These are phyloP conservation scores for Prunus kanzakura DNA, from an alignment of 306 rosid species.

Conservation along the genomic window DNA sequence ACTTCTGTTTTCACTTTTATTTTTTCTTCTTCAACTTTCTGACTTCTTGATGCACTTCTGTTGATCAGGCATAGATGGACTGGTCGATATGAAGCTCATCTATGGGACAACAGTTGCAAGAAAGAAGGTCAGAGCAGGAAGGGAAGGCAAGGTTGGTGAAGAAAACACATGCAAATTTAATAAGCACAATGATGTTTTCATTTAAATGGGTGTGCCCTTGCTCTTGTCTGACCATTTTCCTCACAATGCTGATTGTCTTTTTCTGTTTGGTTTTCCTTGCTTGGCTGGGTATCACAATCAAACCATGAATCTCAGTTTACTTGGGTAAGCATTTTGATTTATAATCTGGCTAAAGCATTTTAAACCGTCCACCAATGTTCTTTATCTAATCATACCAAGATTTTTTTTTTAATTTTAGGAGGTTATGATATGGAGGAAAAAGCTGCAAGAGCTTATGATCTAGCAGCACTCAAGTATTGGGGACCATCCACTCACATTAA, in stretches of 20 bases:
- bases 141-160: constrained; percentile 85
- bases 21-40: neutral
- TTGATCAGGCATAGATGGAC: constrained; percentile 86
- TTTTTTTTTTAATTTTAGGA: constrained; percentile 47
- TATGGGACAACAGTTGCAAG: constrained; percentile 93
- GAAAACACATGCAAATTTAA: neutral
- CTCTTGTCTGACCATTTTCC: constrained; percentile 7
- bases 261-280: constrained; percentile 11
- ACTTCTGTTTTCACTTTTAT: neutral
- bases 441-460: constrained; percentile 95
- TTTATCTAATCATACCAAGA: constrained; percentile 37
- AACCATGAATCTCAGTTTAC: constrained; percentile 57
- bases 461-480: constrained; percentile 97
- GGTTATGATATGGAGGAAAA: constrained; percentile 97
- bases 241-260: constrained; percentile 6
- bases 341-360: neutral
- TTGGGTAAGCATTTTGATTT: constrained; percentile 54
- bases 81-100: constrained; percentile 94
- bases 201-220: constrained; percentile 10
- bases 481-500: constrained; percentile 93
- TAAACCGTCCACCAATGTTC: constrained; percentile 5
- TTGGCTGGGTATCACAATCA: constrained; percentile 36
- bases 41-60: constrained; percentile 24
- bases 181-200: neutral
- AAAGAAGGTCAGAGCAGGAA: constrained; percentile 96